Percentiles rank a stretch among this genome's conserved stretches.
phyloP scores from a whole-genome alignment of 768 basidiomycete genomes.

The Sporobolomyces phaffii region DNA sequence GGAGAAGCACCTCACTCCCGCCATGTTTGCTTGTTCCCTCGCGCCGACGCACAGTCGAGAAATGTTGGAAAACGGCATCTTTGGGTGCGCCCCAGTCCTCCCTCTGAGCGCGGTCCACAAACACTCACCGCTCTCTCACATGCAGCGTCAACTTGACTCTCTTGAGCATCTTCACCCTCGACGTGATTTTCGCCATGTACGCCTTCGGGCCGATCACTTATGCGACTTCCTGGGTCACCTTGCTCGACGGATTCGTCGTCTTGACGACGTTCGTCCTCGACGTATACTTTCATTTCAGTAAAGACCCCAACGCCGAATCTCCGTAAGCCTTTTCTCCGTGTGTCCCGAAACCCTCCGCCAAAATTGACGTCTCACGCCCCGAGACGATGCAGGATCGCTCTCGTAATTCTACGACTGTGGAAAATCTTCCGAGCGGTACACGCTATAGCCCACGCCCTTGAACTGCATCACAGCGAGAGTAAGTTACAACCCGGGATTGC shows the following conservation, averaged over 20 bases:
- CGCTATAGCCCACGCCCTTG: constrained; percentile 31
- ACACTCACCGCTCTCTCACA: no score
- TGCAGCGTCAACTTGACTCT: constrained; percentile 28
- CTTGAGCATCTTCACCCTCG: constrained; percentile 28
- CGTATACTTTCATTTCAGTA: constrained; percentile 32
- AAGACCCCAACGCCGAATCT: constrained; percentile 21
- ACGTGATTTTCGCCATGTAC: constrained; percentile 29
- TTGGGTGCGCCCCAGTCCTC: constrained; percentile 1
- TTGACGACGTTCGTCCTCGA: constrained; percentile 29
- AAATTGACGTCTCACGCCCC: not conserved
- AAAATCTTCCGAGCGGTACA: constrained; percentile 37
- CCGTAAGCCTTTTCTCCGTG: constrained; percentile 8
- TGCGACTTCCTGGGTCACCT: constrained; percentile 9
- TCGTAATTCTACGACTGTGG: constrained; percentile 33
- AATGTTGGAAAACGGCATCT: constrained; percentile 20
- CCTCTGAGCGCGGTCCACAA: no score
- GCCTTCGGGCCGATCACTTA: constrained; percentile 34
- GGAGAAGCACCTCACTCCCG: not conserved
- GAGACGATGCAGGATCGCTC: constrained; percentile 16
- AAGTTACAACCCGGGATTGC: no score
- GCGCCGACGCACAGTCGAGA: constrained; percentile 14
- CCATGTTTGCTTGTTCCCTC: constrained; percentile 17
- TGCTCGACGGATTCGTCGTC: constrained; percentile 32
- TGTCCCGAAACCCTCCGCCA: not conserved
- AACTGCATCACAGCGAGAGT: constrained; percentile 25